Base-by-base conservation (phyloP, 2,329 filamentous ascomycete genomes). In the Fusarium oxysporum region DNA sequence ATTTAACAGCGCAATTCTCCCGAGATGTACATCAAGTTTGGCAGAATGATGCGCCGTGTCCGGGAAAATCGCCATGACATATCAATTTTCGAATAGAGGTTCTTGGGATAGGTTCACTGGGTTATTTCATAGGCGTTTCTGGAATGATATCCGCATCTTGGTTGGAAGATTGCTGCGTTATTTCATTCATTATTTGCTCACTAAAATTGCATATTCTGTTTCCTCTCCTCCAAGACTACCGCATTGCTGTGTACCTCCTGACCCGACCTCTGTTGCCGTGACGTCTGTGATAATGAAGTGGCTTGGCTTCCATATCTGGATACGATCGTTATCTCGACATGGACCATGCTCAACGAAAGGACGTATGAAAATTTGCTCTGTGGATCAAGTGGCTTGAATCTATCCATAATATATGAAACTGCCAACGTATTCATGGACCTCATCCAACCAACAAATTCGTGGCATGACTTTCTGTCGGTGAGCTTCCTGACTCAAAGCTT, bases 1-100 rank as follows among this genome's bases (percentile, higher is more conserved):
- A 74, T 16, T 54, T 74, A 23, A 74, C 72, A 9, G 72, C 72
- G 5, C 72, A 73, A 17, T 74, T 74, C 51, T 74, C 72, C 6
- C 53, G 54, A 21, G 72, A 74, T 33, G 72, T 74, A 25, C 45
- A 74, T 37, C 57, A 61, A 25, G 65, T 75, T 21, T 74, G 72
- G 72, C 33, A 73, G 40, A 65, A 51, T 23, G 62, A 62, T 6
- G 32, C 54, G 13, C 38, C 38, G 16, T 44, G 28, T n/a, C 47
- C 47, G 16, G 25, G 37, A 6, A 58, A 41, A 25, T 28, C 66
- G 5, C 37, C 45, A 37, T 73, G 47, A 70, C 23, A 38, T 56
- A 16, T 44, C 21, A 16, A n/a, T 9, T 5, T 17, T 32, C 21
- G 28, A 21, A 33, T 38, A 37, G 32, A 48, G 32, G 4, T 48